Evolutionary conservation across 2,329 filamentous ascomycete species (phyloP).

Genomic region (Nemania sp.): DNA sequence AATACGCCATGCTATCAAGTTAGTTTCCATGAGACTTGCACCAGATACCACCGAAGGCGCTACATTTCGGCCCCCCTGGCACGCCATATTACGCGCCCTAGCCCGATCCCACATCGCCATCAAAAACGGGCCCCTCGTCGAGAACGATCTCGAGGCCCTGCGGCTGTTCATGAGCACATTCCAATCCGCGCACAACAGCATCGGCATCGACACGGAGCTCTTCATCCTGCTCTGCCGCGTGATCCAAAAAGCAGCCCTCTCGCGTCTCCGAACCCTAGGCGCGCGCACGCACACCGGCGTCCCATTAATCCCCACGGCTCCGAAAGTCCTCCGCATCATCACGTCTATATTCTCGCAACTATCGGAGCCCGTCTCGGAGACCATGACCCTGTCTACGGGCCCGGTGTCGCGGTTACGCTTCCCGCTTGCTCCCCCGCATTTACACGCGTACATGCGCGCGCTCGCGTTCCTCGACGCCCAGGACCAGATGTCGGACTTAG

Average conservation of each 20-base stretch:
- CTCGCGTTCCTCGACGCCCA: conserved; percentile 64
- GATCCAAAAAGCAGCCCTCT: conserved; percentile 37
- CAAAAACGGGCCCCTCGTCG: conserved; percentile 27
- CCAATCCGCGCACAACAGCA: conserved; percentile 32
- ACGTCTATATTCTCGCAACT: conserved; percentile 33
- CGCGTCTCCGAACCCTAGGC: conserved; percentile 23
- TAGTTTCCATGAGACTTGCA: conserved; percentile 37
- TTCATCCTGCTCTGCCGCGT: conserved; percentile 44
- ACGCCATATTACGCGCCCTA: conserved; percentile 46
- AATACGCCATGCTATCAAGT: conserved; percentile 43
- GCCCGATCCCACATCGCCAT: conserved; percentile 41
- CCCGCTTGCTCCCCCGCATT: conserved; percentile 48
- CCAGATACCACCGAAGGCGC: conserved; percentile 33
- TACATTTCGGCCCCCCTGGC: conserved; percentile 47
- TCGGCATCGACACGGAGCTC: conserved; percentile 42
- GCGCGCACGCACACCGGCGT: not conserved
- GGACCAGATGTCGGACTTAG: conserved; percentile 57
- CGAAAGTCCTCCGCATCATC: conserved; percentile 9
- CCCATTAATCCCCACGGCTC: conserved; percentile 18
- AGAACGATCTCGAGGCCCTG: conserved; percentile 39
- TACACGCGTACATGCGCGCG: conserved; percentile 65
- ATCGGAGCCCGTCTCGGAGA: conserved; percentile 29
- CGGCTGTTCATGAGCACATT: conserved; percentile 40
- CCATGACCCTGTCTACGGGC: not conserved
- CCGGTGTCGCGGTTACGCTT: conserved; percentile 44